phyloP scores from a whole-genome alignment of 805 yeast genomes.

The Helenozyma baotianmanensis region DNA sequence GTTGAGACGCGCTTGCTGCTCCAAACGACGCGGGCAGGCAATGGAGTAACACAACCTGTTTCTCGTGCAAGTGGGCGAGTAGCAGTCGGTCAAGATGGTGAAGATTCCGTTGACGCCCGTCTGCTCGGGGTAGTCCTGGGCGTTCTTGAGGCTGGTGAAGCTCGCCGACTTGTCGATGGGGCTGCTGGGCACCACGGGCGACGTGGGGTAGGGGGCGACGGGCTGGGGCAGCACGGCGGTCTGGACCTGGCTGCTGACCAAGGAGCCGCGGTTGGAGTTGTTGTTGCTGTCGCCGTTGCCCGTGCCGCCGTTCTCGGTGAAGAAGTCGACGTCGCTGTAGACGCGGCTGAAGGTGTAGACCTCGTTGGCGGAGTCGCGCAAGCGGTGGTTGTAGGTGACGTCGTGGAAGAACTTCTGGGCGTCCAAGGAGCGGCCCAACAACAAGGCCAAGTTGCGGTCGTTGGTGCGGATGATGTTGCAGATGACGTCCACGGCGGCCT shows the following conservation, averaged over 20 bases:
- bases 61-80: conserved; percentile 93
- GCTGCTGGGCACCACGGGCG: conserved; percentile 15
- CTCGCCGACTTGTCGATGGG: conserved; percentile 15
- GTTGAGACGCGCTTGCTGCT: conserved; percentile 90
- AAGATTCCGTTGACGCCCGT: conserved; percentile 82
- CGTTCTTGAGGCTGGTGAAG: conserved; percentile 14
- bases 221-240: conserved; percentile 10
- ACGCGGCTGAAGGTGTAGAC: conserved; percentile 77
- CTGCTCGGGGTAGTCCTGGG: conserved; percentile 15
- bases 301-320: conserved; percentile 21
- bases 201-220: conserved; percentile 16
- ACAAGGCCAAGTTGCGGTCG: conserved; percentile 83
- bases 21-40: conserved; percentile 92
- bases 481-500: conserved; percentile 89
- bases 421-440: conserved; percentile 87
- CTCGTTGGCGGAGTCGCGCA: conserved; percentile 83
- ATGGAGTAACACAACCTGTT: conserved; percentile 87
- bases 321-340: conserved; percentile 42
- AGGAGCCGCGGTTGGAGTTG: conserved; percentile 29
- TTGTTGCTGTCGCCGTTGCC: conserved; percentile 16
- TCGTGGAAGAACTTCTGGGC: conserved; percentile 94
- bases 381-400: conserved; percentile 88
- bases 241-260: conserved; percentile 14
- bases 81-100: conserved; percentile 88
- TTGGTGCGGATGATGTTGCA: conserved; percentile 82